phyloP scores from a whole-genome alignment of 139 green algal genomes.

The Chlamydomonas applanata region DNA sequence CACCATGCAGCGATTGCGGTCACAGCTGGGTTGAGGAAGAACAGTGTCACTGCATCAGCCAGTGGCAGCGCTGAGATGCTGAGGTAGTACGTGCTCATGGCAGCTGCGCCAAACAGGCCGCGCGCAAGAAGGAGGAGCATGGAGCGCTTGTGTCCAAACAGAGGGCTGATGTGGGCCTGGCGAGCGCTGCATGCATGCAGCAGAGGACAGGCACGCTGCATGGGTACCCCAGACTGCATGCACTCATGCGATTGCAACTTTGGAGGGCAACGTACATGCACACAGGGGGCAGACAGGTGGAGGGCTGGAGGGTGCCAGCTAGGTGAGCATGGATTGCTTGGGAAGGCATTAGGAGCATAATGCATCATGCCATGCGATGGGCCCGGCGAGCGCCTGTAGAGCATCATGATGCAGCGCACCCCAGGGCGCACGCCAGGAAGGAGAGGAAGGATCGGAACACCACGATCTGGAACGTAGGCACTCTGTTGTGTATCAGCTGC shows the following conservation, averaged over 20 bases:
- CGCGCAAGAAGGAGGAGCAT: background rate
- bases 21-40: constrained; percentile 50
- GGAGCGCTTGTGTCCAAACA: background rate
- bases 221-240: too few species aligned
- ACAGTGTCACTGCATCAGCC: constrained; percentile 40
- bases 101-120: constrained; percentile 2
- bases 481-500: background rate
- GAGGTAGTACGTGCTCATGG: constrained; percentile 29
- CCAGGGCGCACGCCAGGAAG: background rate
- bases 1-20: constrained; percentile 40
- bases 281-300: background rate
- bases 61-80: constrained; percentile 26
- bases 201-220: too few species aligned
- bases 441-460: constrained; percentile 1
- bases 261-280: too few species aligned
- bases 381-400: too few species aligned
- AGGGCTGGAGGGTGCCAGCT: background rate
- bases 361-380: too few species aligned
- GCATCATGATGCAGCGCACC: background rate
- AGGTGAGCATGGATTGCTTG: background rate
- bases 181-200: background rate
- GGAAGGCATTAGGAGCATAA: too few species aligned
- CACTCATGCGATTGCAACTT: too few species aligned
- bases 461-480: constrained; percentile 4
- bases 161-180: background rate